Conservation (phyloP, 2,329 filamentous ascomycete species). For the Stromatinia cepivora region DNA sequence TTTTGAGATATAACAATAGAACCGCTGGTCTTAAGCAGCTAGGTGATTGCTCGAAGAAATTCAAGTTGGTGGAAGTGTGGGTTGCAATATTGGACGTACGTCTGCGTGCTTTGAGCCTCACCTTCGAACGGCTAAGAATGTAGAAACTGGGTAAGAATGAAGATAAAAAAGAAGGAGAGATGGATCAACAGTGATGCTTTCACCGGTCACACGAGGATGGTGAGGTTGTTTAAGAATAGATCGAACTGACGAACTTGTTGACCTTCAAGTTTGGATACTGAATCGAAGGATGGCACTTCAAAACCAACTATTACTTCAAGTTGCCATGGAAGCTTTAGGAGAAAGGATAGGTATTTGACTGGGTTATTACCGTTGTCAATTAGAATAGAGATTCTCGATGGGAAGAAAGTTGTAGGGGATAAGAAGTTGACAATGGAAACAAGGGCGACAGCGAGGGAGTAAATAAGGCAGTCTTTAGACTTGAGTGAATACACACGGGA, state of each 20-base stretch:
- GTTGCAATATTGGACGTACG: not conserved
- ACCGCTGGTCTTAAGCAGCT: not conserved
- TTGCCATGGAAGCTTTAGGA: not conserved
- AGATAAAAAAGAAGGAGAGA: not conserved
- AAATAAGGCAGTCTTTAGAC: not conserved
- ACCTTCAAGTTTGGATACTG: not conserved
- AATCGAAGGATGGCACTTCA: too few relatives aligned
- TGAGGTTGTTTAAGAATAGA: not conserved
- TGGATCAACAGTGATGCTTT: not conserved
- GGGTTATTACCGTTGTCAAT: not conserved
- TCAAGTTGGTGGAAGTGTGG: too few relatives aligned
- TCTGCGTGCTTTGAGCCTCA: not conserved
- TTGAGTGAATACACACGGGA: not conserved
- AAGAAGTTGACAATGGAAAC: not conserved
- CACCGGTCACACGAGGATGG: not conserved
- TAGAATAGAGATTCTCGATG: not conserved
- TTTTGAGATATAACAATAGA: too few relatives aligned
- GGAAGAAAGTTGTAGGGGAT: not conserved
- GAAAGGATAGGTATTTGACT: not conserved
- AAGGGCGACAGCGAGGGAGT: not conserved
- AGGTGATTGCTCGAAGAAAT: not conserved
- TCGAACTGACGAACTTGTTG: not conserved
- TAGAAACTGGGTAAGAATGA: not conserved
- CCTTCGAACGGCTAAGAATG: not conserved
- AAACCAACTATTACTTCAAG: not conserved